Evolutionary conservation across 768 basidiomycete species (phyloP).

Genomic region (Mycena galopus): DNA sequence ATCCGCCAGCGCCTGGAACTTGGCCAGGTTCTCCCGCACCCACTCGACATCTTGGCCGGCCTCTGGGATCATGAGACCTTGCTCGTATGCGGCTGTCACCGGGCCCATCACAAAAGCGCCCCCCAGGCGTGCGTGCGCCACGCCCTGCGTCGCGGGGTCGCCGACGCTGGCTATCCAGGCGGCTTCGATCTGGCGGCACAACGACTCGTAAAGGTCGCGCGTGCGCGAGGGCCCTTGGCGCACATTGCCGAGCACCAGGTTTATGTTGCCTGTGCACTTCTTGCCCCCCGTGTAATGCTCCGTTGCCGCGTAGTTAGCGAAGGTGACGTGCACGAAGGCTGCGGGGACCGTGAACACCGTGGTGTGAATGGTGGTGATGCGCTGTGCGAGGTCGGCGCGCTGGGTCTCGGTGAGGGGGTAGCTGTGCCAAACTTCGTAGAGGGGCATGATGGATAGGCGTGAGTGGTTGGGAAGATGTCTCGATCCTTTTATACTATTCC

Average conservation of each 20-base stretch:
- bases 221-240: slow-evolving; percentile 15
- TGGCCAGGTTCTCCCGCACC: slow-evolving; percentile 17
- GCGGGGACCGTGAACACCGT: slow-evolving; percentile 24
- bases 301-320: slow-evolving; percentile 22
- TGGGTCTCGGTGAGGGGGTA: slow-evolving; percentile 24
- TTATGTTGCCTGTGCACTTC: slow-evolving; percentile 20
- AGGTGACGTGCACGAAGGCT: slow-evolving; percentile 20
- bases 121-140: slow-evolving; percentile 4
- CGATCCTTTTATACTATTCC: slow-evolving; percentile 16
- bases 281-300: slow-evolving; percentile 24
- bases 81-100: slow-evolving; percentile 16
- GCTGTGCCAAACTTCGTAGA: slow-evolving; percentile 28
- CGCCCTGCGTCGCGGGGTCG: slow-evolving; percentile 15
- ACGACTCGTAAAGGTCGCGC: slow-evolving; percentile 22
- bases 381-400: slow-evolving; percentile 26
- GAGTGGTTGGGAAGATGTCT: slow-evolving; percentile 1
- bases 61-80: slow-evolving; percentile 5
- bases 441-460: slow-evolving; percentile 20
- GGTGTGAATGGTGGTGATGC: slow-evolving; percentile 22
- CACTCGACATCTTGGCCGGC: slow-evolving; percentile 27
- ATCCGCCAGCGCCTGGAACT: slow-evolving; percentile 25
- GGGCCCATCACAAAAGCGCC: slow-evolving; percentile 16
- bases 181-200: slow-evolving; percentile 23
- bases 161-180: slow-evolving; percentile 19
- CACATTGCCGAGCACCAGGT: slow-evolving; percentile 20